phyloP scores from a whole-genome alignment of 225 moss, liverwort and hornwort genomes.

The Polytrichum commune region DNA sequence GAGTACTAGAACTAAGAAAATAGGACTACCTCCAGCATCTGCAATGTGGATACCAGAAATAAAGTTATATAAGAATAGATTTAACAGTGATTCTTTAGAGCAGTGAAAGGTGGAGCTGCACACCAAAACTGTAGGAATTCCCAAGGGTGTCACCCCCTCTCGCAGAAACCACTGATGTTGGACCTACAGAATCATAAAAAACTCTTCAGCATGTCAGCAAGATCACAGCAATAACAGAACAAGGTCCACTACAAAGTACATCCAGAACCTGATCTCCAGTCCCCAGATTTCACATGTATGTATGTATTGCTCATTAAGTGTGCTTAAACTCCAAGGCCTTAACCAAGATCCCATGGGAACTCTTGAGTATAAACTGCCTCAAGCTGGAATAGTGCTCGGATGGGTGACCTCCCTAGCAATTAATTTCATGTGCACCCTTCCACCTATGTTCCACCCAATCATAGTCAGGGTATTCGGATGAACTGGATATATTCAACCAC shows the following conservation, averaged over 20 bases:
- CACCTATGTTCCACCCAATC: no score
- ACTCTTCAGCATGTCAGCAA: not conserved
- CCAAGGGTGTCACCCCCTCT: constrained; percentile 84
- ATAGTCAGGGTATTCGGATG: no score
- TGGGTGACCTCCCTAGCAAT: no score
- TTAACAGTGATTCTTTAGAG: not conserved
- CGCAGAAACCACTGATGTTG: constrained; percentile 87
- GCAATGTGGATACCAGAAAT: not conserved
- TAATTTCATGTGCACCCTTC: no score
- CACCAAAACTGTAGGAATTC: constrained; percentile 79
- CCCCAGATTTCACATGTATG: no score
- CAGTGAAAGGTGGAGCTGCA: not conserved
- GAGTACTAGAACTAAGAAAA: no score
- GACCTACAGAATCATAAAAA: constrained; percentile 45
- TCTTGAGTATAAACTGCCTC: not conserved
- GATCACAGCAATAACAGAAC: not conserved
- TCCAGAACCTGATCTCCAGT: no score
- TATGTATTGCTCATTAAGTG: no score
- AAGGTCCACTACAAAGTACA: not conserved
- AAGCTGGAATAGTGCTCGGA: no score
- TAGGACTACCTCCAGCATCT: constrained; percentile 2
- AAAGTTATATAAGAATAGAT: not conserved
- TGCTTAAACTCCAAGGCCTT: no score
- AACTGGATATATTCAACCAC: no score
- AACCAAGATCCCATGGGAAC: no score